Evolutionary conservation across 2,329 filamentous ascomycete species (phyloP), one percentile per base, ranked within the genome.

Genomic region (Fusarium tjaetaba): DNA sequence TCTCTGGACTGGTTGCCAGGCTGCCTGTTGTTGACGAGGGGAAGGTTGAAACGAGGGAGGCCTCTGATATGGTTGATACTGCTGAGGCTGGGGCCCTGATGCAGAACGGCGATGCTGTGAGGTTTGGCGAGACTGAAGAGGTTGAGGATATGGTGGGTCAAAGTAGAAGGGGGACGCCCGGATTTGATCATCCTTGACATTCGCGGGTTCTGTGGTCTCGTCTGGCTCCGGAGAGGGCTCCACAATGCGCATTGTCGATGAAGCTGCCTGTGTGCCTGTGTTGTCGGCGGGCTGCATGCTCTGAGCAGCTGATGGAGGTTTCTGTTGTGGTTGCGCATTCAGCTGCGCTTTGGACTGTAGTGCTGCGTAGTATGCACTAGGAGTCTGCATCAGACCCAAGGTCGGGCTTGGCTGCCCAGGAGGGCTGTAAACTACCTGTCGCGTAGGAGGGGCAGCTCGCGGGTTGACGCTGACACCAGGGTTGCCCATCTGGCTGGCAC

Each of bases 381-480:
- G 67, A 15, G 70, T 75, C 41, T 79, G 77, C 49, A 80, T 76
- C 38, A 78, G 70, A 16, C 84, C 85, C 22, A 86, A 77, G 4
- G 84, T 86, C 16, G 85, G 84, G 56, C 83, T 86, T 13, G 84
- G 82, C 60, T 85, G 83, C 11, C 82, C 83, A 4, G 81, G 78
- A 10, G 83, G 81, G 9, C 80, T 80, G 28, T 78, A 79, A 20
- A 81, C 76, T 41, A 81, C 75, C 8, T 80, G 80, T 34, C 80
- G 74, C 16, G 76, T 79, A 2, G 81, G 82, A 15, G 81, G 81
- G 9, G 77, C 61, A 38, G 76, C 79, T 61, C 70, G 80, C 73
- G 30, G 34, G n/a, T 65, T 67, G 22, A 49, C 36, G 26, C 46
- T 59, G 22, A 58, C 65, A 22, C 52, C 42, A n/a, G 39, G 32